Evolutionary conservation across 345 rosid genomes (phyloP), one percentile per base, ranked within the genome.

Genomic region (Corymbia maculata): DNA sequence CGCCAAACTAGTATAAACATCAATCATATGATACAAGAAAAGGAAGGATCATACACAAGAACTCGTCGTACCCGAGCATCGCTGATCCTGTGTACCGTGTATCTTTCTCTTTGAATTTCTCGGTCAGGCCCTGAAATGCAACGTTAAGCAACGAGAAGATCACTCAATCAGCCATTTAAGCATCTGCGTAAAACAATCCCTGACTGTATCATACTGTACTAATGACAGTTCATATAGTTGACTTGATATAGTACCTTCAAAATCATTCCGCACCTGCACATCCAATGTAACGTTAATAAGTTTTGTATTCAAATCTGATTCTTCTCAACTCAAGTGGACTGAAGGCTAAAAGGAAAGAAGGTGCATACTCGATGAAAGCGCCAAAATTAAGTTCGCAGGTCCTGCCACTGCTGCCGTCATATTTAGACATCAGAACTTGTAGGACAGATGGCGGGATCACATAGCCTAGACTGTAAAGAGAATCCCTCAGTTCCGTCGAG

Each of bases 101-200:
- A 87, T 96, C 98, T 87, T 93, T 95, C 93, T 93, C 96, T 92
- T 93, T 94, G 90, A 96, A 96, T 90, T 92, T 95, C 51, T 95
- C 97, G 2, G 95, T 95, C 90, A 94, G 88, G 14, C 96, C 95
- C 97, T 96, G 94, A 90, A 89, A 88, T 80, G 87, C 6, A 15
- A 87, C 10, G 15, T 51, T 19, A 8, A 52, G 85, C 12, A 50
- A 17, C 5, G 61, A 87, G 36, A 30, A 15, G 36, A 68, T 16
- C 26, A 26, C n/a, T 32, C 52, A 8, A 24, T 32, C 22, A 45
- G n/a, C 55, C 55, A 49, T 36, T 36, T 13, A 70, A 17, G 45
- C 80, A 36, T 32, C 47, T 17, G 45, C 17, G 47, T 30, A 66
- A 7, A 44, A 30, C n/a, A 5, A 26, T 24, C 66, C 66, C 14